A percentile compares a stretch with the other conserved stretches of the same genome.
phyloP scores from a whole-genome alignment of 1,284 basidiomycete genomes.

The Rhodotorula sp. region DNA sequence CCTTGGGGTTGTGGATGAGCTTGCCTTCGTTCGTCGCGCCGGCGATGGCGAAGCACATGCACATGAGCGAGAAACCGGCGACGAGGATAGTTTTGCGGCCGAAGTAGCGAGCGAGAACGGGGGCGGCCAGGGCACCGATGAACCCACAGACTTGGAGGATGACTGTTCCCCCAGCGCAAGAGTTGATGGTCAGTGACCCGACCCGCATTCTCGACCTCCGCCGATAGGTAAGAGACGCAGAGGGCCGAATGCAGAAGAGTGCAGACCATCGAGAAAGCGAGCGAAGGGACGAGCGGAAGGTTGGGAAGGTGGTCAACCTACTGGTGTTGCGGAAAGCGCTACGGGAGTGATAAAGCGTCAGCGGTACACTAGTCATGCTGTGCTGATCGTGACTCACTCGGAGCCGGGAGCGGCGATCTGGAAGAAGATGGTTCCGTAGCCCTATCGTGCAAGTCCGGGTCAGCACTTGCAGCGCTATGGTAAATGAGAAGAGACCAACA shows the following conservation, averaged over 20 bases:
- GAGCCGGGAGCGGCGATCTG: conserved; percentile 1
- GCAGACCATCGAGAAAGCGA: no score
- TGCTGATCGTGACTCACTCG: neutral
- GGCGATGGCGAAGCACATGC: conserved; percentile 27
- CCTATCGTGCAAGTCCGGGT: no score
- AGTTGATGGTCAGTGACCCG: no score
- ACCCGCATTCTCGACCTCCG: no score
- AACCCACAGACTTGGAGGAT: conserved; percentile 34
- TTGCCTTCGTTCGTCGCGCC: conserved; percentile 31
- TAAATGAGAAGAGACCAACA: neutral
- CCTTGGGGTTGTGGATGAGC: conserved; percentile 4
- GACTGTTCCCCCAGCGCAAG: neutral
- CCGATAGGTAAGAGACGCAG: no score
- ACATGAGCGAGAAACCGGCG: conserved; percentile 22
- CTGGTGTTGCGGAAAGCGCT: conserved; percentile 38
- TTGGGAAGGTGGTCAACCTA: neutral
- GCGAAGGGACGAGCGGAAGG: no score
- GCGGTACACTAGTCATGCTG: neutral
- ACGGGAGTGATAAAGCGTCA: neutral
- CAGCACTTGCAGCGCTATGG: no score
- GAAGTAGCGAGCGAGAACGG: conserved; percentile 28
- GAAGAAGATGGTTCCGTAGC: conserved; percentile 12
- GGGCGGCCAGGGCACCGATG: conserved; percentile 21
- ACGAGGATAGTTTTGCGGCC: conserved; percentile 32
- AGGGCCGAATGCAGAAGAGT: no score